Evolutionary conservation across 179 eudicot species (phyloP).

Genomic region (Nepenthes alata): DNA sequence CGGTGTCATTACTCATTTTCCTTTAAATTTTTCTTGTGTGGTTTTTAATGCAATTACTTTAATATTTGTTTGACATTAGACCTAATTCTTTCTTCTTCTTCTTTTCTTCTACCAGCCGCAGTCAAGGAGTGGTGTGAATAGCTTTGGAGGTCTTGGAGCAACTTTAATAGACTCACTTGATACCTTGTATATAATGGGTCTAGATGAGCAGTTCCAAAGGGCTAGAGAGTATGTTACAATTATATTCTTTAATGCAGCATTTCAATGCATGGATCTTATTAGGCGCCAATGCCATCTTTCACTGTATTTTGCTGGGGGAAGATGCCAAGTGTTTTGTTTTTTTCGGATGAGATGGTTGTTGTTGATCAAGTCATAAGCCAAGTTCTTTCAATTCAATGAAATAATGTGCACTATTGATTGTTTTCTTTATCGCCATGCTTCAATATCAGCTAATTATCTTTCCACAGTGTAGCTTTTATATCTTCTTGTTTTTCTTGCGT

Average conservation of each 20-base stretch:
- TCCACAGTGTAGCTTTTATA: too few species aligned
- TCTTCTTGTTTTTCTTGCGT: too few species aligned
- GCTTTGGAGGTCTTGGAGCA: constrained; percentile 99
- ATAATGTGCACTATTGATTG: too few species aligned
- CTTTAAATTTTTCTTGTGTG: background rate
- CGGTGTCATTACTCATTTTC: background rate
- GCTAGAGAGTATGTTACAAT: constrained; percentile 79
- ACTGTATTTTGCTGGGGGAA: too few species aligned
- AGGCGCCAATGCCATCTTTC: too few species aligned
- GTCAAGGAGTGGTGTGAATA: constrained; percentile 80
- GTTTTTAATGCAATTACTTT: background rate
- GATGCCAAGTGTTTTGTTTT: too few species aligned
- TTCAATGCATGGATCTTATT: too few species aligned
- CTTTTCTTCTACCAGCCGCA: constrained; percentile 54
- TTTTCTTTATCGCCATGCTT: too few species aligned
- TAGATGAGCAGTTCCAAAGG: constrained; percentile 84
- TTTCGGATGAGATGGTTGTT: too few species aligned
- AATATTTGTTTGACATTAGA: background rate
- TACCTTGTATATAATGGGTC: constrained; percentile 95
- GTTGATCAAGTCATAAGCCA: too few species aligned
- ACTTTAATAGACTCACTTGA: constrained; percentile 88
- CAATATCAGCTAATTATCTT: too few species aligned
- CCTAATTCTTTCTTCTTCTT: constrained; percentile 2
- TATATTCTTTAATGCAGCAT: background rate
- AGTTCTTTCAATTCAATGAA: too few species aligned